Base-by-base conservation (phyloP, 1,139 yeast genomes). In the Chernovozyma sophiae-reginae region DNA sequence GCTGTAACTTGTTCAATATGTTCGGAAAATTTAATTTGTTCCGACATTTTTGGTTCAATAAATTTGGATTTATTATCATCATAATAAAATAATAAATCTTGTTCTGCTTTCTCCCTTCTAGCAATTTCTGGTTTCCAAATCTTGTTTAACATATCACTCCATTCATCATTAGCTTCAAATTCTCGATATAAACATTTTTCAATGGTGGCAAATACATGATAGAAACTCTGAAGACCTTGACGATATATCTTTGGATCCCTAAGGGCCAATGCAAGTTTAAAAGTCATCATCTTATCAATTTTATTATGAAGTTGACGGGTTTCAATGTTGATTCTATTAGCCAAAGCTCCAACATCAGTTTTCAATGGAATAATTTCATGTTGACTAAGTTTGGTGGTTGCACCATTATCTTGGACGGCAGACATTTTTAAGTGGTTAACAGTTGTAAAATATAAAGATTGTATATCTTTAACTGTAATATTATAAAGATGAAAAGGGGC, bases 141-240 rank as follows among this genome's bases (percentile, higher is more conserved):
- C 42, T 72, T 66, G 42, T 56, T 54, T 40, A 76, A 59, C 56
- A 74, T 61, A 22, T 57, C 61, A 14, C 73, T 53, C 58, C 63
- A 72, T 50, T 74, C 72, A 37, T 63, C 64, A 33, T 62, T 62
- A 25, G 53, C 47, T 22, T 62, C 62, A 33, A 78, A 56, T 47
- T 80, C 81, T 37, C 68, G 54, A 36, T 65, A 59, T 42, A 83
- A 60, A 33, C 75, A 56, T 33, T 64, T 66, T 57, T 86, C 96
- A 41, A 85, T 79, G 14, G 86, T 68, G 30, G 71, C 71, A 63
- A 85, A 86, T 11, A 84, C 78, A 53, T 82, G 90, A 60, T 82
- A 86, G 56, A 81, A 86, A 38, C 83, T 72, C 55, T 82, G 87
- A 40, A 86, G 66, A 14, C 92, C 94, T 57, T 86, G 95, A 57